Evolutionary conservation across 225 moss, liverwort and hornwort genomes (phyloP).

Genomic region (Lunularia cruciata): DNA sequence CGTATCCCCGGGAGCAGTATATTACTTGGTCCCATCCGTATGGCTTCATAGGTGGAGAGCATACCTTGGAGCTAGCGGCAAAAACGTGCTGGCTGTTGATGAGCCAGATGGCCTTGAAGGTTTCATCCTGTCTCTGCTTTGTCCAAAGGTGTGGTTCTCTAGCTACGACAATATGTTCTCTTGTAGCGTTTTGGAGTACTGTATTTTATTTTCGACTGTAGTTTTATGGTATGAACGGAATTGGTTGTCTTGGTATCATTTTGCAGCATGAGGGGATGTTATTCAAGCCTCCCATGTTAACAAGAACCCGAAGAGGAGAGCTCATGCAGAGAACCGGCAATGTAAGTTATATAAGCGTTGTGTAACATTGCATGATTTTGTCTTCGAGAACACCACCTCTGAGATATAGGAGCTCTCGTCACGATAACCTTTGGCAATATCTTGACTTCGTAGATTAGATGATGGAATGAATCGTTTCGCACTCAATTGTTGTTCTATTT

Average conservation of each 20-base stretch:
- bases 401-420: too few relatives aligned
- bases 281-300: slow-evolving; percentile 75
- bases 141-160: slow-evolving; percentile 72
- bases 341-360: slow-evolving; percentile 48
- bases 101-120: slow-evolving; percentile 99
- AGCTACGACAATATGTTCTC: slow-evolving; percentile 16
- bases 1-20: slow-evolving; percentile 64
- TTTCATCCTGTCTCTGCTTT: slow-evolving; percentile 94
- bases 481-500: background rate
- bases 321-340: slow-evolving; percentile 65
- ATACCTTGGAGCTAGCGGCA: slow-evolving; percentile 94
- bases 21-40: slow-evolving; percentile 83
- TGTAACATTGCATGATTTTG: background rate
- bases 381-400: too few relatives aligned
- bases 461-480: background rate
- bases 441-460: too few relatives aligned
- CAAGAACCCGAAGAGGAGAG: slow-evolving; percentile 82
- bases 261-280: slow-evolving; percentile 93
- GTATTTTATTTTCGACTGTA: background rate
- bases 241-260: background rate
- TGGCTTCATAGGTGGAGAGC: slow-evolving; percentile 90
- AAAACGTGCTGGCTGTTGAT: slow-evolving; percentile 86
- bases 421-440: too few relatives aligned
- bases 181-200: background rate
- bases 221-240: background rate